phyloP scores from a whole-genome alignment of 2,329 filamentous ascomycete species.

The Gaeumannomyces sp. region DNA sequence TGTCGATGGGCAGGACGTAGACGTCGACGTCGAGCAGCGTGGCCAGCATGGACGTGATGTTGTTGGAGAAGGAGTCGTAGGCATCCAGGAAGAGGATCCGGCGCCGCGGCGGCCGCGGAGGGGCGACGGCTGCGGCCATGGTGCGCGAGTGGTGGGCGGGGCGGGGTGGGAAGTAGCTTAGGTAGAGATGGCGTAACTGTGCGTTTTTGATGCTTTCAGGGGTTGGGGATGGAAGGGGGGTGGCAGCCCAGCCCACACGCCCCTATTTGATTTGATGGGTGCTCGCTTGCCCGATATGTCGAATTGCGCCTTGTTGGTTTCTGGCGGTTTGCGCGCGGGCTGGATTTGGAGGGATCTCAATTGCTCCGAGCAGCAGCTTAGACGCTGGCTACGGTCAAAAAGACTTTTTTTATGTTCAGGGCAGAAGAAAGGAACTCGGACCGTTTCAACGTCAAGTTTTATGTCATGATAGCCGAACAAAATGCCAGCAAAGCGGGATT shows the following conservation, averaged over 20 bases:
- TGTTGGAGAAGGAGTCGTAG: conserved; percentile 95
- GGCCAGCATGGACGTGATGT: conserved; percentile 78
- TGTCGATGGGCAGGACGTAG: conserved; percentile 66
- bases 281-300: background rate
- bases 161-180: no score
- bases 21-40: conserved; percentile 63
- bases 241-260: background rate
- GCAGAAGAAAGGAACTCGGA: no score
- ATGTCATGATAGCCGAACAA: background rate
- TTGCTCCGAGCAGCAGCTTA: background rate
- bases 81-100: conserved; percentile 85
- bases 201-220: background rate
- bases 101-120: conserved; percentile 5
- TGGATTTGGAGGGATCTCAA: background rate
- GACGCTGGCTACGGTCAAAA: background rate
- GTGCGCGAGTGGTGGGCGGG: no score
- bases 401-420: no score
- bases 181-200: no score
- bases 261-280: background rate
- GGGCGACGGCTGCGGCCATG: background rate
- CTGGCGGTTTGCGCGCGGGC: background rate
- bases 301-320: background rate
- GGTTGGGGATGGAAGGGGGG: background rate
- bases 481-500: background rate
- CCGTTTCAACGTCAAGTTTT: no score